Evolutionary conservation across 805 yeast species (phyloP).

Genomic region (Kodamaea sagamina): DNA sequence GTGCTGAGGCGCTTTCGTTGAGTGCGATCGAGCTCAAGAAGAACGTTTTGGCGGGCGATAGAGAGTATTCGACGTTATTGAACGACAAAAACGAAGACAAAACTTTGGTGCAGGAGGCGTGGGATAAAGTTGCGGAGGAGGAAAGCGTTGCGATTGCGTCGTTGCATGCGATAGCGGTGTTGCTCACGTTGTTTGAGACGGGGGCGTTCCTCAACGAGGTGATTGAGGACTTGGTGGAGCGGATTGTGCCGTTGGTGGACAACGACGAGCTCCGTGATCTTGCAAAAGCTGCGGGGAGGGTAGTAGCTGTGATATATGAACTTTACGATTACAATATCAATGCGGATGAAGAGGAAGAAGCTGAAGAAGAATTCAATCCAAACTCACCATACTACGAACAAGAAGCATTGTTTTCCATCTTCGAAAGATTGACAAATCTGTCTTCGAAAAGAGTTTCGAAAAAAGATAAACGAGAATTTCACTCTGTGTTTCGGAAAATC

Average conservation of each 20-base stretch:
- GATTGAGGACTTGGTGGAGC: conserved; percentile 42
- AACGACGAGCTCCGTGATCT: conserved; percentile 45
- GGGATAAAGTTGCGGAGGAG: conserved; percentile 32
- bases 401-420: conserved; percentile 43
- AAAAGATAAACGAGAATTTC: conserved; percentile 60
- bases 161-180: conserved; percentile 48
- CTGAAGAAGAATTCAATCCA: conserved; percentile 41
- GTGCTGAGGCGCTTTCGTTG: conserved; percentile 41
- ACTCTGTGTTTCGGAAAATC: conserved; percentile 62
- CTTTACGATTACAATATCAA: conserved; percentile 46
- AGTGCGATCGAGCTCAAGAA: conserved; percentile 32
- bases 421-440: conserved; percentile 48
- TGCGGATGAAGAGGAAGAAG: conserved; percentile 40
- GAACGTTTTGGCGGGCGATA: conserved; percentile 41
- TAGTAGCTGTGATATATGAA: conserved; percentile 59
- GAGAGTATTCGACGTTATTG: conserved; percentile 44
- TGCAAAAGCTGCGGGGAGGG: conserved; percentile 55
- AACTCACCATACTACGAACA: conserved; percentile 56
- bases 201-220: conserved; percentile 46
- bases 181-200: conserved; percentile 46
- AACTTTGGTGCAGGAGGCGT: conserved; percentile 36
- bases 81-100: conserved; percentile 39
- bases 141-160: conserved; percentile 43
- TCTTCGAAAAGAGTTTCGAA: conserved; percentile 61
- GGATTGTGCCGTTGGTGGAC: conserved; percentile 45